phyloP scores from a whole-genome alignment of 2,329 filamentous ascomycete species.

The Tolypocladium endophyticum region DNA sequence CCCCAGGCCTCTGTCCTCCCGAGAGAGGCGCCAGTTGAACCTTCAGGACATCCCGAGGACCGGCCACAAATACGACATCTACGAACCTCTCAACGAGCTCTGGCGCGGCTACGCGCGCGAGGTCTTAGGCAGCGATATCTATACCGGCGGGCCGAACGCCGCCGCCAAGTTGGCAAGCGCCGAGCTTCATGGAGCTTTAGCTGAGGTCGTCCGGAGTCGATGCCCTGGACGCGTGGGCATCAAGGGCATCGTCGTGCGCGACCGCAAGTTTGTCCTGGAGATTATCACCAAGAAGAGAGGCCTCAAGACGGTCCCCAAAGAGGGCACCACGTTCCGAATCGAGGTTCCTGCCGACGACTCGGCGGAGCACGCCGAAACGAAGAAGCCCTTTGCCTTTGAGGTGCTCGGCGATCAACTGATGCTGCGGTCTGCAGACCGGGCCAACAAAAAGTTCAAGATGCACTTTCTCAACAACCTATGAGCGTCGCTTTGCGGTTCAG shows the following conservation, averaged over 20 bases:
- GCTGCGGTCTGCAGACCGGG: conserved; percentile 70
- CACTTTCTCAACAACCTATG: conserved; percentile 69
- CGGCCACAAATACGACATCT: conserved; percentile 57
- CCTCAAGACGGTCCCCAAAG: conserved; percentile 78
- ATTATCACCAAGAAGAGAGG: conserved; percentile 62
- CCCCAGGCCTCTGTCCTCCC: conserved; percentile 65
- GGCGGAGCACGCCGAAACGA: conserved; percentile 4
- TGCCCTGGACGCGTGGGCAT: conserved; percentile 77
- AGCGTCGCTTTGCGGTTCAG: conserved; percentile 14
- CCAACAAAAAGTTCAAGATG: conserved; percentile 84
- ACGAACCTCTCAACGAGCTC: conserved; percentile 63
- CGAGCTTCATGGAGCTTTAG: conserved; percentile 78
- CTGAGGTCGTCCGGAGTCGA: conserved; percentile 73
- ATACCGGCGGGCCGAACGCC: conserved; percentile 43
- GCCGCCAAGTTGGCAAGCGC: conserved; percentile 73
- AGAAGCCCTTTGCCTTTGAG: conserved; percentile 58
- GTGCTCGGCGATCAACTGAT: conserved; percentile 81
- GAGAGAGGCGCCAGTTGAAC: conserved; percentile 61
- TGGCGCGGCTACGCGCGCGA: conserved; percentile 85
- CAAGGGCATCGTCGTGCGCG: conserved; percentile 77
- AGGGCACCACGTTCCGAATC: conserved; percentile 76
- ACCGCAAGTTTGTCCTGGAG: conserved; percentile 79
- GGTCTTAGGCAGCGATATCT: conserved; percentile 54
- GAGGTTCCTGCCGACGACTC: conserved; percentile 40
- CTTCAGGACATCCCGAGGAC: conserved; percentile 65